These are phyloP conservation scores for Mycena filopes DNA, from an alignment of 768 basidiomycete species.

Conservation along the genomic window DNA sequence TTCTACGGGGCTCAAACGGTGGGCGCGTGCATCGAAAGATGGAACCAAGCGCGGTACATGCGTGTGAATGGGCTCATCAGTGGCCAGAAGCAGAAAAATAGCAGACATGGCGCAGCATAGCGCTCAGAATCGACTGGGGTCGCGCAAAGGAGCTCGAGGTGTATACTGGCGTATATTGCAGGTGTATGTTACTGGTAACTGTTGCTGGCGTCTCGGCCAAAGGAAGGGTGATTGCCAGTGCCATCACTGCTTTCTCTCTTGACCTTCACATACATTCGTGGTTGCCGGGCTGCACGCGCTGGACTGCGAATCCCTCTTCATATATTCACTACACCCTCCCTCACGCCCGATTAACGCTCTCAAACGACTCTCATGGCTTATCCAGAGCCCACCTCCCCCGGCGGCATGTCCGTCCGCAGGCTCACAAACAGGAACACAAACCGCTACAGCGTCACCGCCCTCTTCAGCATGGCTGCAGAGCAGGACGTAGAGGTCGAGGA, in stretches of 20 bases:
- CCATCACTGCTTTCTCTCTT: not conserved
- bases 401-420: conserved; percentile 74
- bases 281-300: conserved; percentile 30
- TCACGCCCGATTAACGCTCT: conserved; percentile 39
- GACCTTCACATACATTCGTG: not conserved
- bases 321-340: conserved; percentile 18
- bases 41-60: no score
- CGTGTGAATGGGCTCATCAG: no score
- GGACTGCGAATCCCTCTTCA: conserved; percentile 26
- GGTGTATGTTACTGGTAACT: no score
- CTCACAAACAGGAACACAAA: conserved; percentile 95
- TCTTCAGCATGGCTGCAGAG: conserved; percentile 98
- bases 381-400: conserved; percentile 69
- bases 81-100: no score
- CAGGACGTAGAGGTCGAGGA: conserved; percentile 99
- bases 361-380: conserved; percentile 67
- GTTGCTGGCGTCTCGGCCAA: no score
- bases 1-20: no score
- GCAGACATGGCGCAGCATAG: no score
- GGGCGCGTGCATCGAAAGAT: no score
- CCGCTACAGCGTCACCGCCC: conserved; percentile 93
- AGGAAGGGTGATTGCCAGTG: no score
- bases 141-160: no score
- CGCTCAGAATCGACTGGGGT: no score
- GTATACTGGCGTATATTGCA: no score